A percentile compares a stretch with the other conserved stretches of the same genome.
phyloP scores from a whole-genome alignment of 306 rosid species.

The Cucumis melo region DNA sequence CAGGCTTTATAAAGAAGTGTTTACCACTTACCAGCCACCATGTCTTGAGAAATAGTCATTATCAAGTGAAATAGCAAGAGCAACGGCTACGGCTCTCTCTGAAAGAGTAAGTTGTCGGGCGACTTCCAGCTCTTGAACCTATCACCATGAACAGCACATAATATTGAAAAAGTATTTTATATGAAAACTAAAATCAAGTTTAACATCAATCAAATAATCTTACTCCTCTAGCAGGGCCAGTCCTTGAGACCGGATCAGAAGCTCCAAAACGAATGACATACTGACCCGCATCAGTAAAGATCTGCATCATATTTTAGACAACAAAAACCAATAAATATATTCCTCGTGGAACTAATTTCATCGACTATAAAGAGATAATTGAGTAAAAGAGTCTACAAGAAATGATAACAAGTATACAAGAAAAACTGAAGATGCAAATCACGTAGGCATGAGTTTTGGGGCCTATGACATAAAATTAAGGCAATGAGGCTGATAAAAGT shows the following conservation, averaged over 20 bases:
- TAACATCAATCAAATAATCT: background rate
- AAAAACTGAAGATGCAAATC: background rate
- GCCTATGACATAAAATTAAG: background rate
- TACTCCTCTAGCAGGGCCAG: conserved; percentile 57
- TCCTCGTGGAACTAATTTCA: background rate
- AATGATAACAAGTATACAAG: background rate
- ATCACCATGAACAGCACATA: conserved; percentile 10
- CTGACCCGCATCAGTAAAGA: conserved; percentile 90
- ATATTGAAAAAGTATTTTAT: background rate
- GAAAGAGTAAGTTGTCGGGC: conserved; percentile 50
- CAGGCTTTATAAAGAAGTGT: background rate
- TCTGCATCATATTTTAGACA: conserved; percentile 28
- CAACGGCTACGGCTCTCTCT: conserved; percentile 89
- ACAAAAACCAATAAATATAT: background rate
- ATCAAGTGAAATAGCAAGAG: conserved; percentile 96
- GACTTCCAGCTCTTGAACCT: conserved; percentile 80
- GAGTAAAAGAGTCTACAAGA: background rate
- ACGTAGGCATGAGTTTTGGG: background rate
- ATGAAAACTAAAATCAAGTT: background rate
- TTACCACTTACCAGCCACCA: conserved; percentile 72
- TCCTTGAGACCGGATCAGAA: conserved; percentile 52
- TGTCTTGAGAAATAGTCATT: conserved; percentile 94
- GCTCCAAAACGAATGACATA: conserved; percentile 89
- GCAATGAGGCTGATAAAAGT: too few relatives aligned
- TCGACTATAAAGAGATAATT: background rate